Conservation (phyloP, 2,329 filamentous ascomycete genomes). For the Scedosporium boydii region DNA sequence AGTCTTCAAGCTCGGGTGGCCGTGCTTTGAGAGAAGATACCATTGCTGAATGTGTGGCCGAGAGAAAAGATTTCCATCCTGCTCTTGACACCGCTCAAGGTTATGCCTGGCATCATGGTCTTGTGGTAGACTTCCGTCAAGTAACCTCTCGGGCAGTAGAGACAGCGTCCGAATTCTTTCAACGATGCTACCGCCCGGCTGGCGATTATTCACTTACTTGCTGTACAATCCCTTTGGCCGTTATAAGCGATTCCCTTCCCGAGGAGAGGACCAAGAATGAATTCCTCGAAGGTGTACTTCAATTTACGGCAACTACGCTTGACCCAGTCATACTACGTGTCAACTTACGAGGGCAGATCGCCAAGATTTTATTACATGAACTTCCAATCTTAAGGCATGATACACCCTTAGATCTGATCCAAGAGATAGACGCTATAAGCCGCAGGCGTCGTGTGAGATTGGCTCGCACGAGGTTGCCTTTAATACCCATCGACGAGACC, state of each 20-base stretch:
- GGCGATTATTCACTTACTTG: neutral
- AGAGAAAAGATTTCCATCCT: neutral
- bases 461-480: neutral
- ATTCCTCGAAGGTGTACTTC: neutral
- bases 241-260: neutral
- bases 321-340: neutral
- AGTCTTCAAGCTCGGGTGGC: too few species aligned
- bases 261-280: neutral
- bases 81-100: conserved; percentile 1
- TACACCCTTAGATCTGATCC: neutral
- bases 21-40: neutral
- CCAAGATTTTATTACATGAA: neutral
- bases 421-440: neutral
- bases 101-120: conserved; percentile 5
- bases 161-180: neutral
- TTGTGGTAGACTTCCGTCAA: neutral
- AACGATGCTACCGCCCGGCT: neutral
- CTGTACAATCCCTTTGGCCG: neutral
- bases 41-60: neutral
- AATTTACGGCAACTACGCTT: neutral
- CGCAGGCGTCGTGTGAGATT: neutral
- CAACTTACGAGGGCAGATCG: neutral
- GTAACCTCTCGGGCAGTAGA: neutral
- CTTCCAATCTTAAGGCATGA: neutral
- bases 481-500: conserved; percentile 8